Evolutionary conservation across 176 grass and related monocot species (phyloP), one percentile per base, ranked within the genome.

Genomic region (Echinochloa phyllopogon): DNA sequence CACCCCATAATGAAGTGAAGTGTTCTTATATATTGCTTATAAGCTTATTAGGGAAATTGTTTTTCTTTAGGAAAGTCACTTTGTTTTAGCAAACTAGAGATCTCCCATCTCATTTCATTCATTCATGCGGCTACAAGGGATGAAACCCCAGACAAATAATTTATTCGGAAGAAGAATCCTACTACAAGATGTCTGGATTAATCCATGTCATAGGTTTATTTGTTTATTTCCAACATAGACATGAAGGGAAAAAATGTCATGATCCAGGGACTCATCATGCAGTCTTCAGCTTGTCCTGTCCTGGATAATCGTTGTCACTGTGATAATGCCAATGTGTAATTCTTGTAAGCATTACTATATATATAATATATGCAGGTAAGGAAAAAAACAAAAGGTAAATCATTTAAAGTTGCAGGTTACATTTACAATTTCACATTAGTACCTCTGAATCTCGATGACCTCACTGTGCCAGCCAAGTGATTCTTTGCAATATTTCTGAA

Each of bases 401-500:
- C 21, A 6, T 17, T 71, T 5, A 43, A 39, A 88, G 24, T 24
- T 53, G 29, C 43, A 44, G 21, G 64, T 79, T 50, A 36, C 37
- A 66, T 40, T 24, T 10, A 25, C 15, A 40, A 17, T n/a, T 40
- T 24, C 16, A 25, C 10, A 40, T 23, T n/a, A 16, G 36, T 73
- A 90, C 88, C 83, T 90, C 78, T 90, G 6, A 48, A 61, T 16
- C 16, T 16, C 49, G 72, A 41, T 65, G 83, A 90, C 72, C 25
- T 65, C 14, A 65, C 56, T 50, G 83, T 90, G 16, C 88, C 78
- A 0, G 5, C 16, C 39, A 90, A 2, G 62, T 83, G 25, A 56
- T 90, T 90, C 9, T 64, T 12, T 8, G 38, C 84, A 50, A 90
- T 75, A 72, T 90, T 90, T 78, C 88, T 90, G 79, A 24, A 27